Conservation (phyloP, 2,329 filamentous ascomycete species). For the Akanthomyces uredinophilus region DNA sequence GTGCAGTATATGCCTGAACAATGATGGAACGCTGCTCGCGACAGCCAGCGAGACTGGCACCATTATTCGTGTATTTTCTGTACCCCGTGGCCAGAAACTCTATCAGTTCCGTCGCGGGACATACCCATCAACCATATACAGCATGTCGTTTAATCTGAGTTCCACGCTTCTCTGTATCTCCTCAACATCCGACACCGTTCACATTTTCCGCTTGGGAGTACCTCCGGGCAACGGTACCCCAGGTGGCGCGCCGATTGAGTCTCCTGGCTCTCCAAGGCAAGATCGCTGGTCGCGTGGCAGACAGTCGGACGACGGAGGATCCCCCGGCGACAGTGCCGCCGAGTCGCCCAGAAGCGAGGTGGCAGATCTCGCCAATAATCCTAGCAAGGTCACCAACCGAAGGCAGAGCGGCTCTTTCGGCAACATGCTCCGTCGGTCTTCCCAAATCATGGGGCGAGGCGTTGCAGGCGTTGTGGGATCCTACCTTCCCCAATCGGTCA, state of each 20-base stretch:
- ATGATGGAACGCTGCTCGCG: conserved; percentile 83
- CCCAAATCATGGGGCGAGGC: conserved; percentile 84
- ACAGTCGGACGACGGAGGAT: conserved; percentile 44
- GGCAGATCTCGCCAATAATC: conserved; percentile 32
- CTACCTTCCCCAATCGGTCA: conserved; percentile 88
- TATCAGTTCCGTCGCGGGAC: conserved; percentile 95
- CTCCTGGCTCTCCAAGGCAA: conserved; percentile 36
- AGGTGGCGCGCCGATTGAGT: conserved; percentile 32
- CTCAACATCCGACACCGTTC: conserved; percentile 91
- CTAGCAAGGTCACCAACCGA: conserved; percentile 28
- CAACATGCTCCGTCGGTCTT: conserved; percentile 88
- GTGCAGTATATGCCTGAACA: conserved; percentile 86
- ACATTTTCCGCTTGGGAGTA: conserved; percentile 78
- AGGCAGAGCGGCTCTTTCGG: conserved; percentile 73
- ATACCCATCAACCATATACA: conserved; percentile 92
- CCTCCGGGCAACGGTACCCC: conserved; percentile 37
- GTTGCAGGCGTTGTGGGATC: conserved; percentile 86
- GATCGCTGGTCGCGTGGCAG: conserved; percentile 51
- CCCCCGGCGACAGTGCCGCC: conserved; percentile 39
- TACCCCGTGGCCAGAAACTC: conserved; percentile 85
- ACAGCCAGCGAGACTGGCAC: conserved; percentile 97
- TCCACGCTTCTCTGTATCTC: conserved; percentile 93
- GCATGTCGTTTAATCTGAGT: conserved; percentile 97
- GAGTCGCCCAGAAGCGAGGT: conserved; percentile 50
- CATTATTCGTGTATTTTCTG: conserved; percentile 91